Conservation (phyloP, 2,329 filamentous ascomycete species). For the Talaromyces piceae region DNA sequence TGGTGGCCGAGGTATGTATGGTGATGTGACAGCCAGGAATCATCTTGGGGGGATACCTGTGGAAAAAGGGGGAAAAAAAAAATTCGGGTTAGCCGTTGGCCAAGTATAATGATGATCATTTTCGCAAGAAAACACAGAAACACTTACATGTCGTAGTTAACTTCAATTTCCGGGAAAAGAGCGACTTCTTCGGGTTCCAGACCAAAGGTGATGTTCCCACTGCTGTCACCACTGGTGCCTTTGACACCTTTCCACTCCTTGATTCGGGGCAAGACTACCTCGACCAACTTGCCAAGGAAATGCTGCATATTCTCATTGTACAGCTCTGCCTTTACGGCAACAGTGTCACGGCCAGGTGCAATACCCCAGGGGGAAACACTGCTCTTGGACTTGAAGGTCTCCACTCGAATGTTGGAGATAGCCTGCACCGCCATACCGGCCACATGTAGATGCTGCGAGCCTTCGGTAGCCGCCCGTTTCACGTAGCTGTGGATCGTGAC, state of each 20-base stretch:
- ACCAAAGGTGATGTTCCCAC: conserved; percentile 81
- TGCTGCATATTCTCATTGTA: conserved; percentile 76
- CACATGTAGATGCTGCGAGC: conserved; percentile 70
- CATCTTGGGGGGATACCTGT: conserved; percentile 61
- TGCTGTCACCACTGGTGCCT: conserved; percentile 71
- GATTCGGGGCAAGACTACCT: conserved; percentile 85
- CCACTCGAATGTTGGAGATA: conserved; percentile 69
- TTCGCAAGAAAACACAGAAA: too few relatives aligned
- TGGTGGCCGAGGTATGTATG: conserved; percentile 75
- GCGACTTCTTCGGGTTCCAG: conserved; percentile 67
- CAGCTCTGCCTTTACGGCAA: conserved; percentile 68
- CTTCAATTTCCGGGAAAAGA: conserved; percentile 87
- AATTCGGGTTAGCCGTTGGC: not conserved
- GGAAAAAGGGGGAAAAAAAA: conserved; percentile 3
- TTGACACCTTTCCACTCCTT: conserved; percentile 90
- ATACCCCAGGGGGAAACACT: conserved; percentile 71
- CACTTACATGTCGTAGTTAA: conserved; percentile 83
- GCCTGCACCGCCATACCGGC: conserved; percentile 78
- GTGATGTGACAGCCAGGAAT: conserved; percentile 79
- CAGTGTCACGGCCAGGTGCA: conserved; percentile 59
- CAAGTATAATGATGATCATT: too few relatives aligned
- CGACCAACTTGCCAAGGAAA: conserved; percentile 83
- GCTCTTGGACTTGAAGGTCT: conserved; percentile 60
- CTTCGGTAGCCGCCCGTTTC: conserved; percentile 59
- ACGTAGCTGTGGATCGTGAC: conserved; percentile 73